Evolutionary conservation across 371 early-diverging fungal species (phyloP).

Genomic region (Zopfochytrium polystomum): DNA sequence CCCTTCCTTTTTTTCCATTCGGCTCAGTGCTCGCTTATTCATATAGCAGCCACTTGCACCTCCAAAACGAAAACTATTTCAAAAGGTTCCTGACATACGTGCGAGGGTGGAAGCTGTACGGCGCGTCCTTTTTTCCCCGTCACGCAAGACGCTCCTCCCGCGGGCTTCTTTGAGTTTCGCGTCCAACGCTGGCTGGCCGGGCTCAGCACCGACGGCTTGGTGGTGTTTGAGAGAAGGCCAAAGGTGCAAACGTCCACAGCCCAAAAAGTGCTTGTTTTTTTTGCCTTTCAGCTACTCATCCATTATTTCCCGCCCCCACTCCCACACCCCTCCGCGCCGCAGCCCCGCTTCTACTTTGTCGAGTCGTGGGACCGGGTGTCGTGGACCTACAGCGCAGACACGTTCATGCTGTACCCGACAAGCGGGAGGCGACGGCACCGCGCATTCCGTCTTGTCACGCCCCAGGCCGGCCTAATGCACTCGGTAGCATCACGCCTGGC

Average conservation of each 20-base stretch:
- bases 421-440: not conserved
- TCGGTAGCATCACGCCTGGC: constrained; percentile 24
- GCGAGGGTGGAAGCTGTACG: constrained; percentile 44
- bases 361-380: constrained; percentile 19
- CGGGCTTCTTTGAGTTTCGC: constrained; percentile 53
- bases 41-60: not conserved
- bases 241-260: not conserved
- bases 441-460: constrained; percentile 24
- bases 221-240: constrained; percentile 43
- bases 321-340: no score
- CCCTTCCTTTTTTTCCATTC: not conserved
- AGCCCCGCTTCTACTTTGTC: no score
- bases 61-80: not conserved
- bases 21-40: not conserved
- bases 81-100: constrained; percentile 17
- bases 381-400: constrained; percentile 24
- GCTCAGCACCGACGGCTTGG: constrained; percentile 39
- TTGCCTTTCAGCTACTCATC: constrained; percentile 15
- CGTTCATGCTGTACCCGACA: constrained; percentile 15
- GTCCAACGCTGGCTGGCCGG: constrained; percentile 43
- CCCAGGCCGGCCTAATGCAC: constrained; percentile 31
- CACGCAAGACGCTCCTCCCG: constrained; percentile 44
- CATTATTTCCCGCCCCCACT: no score
- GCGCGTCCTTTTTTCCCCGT: constrained; percentile 49
- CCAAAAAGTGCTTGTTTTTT: not conserved